Percentiles rank a stretch among this genome's conserved stretches.
Conservation (phyloP, 2,329 filamentous ascomycete species). For the Zymoseptoria passerinii region DNA sequence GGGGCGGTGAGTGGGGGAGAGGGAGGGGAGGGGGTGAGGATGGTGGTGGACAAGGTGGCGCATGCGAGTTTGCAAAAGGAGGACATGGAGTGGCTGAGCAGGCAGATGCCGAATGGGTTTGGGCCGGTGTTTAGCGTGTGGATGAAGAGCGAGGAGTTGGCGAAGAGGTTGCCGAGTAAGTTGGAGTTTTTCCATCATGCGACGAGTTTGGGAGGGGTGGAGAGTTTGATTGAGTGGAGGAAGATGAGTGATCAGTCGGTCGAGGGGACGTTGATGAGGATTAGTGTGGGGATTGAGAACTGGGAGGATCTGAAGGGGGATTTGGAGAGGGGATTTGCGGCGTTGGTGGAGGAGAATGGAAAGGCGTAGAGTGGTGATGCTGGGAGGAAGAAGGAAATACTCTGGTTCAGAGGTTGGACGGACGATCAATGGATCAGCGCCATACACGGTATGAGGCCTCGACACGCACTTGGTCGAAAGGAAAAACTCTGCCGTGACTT, state of each 20-base stretch:
- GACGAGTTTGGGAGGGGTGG: slow-evolving; percentile 85
- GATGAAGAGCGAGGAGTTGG: slow-evolving; percentile 52
- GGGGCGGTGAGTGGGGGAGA: slow-evolving; percentile 35
- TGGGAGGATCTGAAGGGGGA: slow-evolving; percentile 78
- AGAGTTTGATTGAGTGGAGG: slow-evolving; percentile 94
- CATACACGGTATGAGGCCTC: background rate
- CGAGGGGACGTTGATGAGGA: slow-evolving; percentile 62
- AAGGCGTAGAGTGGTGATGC: background rate
- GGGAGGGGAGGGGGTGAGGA: slow-evolving; percentile 40
- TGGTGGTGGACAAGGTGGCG: slow-evolving; percentile 52
- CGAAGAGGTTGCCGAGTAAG: slow-evolving; percentile 66
- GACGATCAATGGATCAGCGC: background rate
- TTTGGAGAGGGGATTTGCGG: slow-evolving; percentile 57
- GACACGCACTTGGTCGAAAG: too few relatives aligned
- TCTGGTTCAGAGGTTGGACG: background rate
- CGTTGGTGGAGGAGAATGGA: slow-evolving; percentile 34
- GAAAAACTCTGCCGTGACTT: background rate
- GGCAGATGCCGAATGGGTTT: slow-evolving; percentile 87
- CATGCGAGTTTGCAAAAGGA: slow-evolving; percentile 76
- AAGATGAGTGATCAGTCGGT: slow-evolving; percentile 73
- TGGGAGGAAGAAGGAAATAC: too few relatives aligned
- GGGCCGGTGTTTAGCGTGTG: slow-evolving; percentile 79
- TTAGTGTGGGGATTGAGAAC: slow-evolving; percentile 81
- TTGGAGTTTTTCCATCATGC: slow-evolving; percentile 85
- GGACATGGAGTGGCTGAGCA: slow-evolving; percentile 58